phyloP scores from a whole-genome alignment of 2,329 filamentous ascomycete genomes.

The Aspergillus sp. region DNA sequence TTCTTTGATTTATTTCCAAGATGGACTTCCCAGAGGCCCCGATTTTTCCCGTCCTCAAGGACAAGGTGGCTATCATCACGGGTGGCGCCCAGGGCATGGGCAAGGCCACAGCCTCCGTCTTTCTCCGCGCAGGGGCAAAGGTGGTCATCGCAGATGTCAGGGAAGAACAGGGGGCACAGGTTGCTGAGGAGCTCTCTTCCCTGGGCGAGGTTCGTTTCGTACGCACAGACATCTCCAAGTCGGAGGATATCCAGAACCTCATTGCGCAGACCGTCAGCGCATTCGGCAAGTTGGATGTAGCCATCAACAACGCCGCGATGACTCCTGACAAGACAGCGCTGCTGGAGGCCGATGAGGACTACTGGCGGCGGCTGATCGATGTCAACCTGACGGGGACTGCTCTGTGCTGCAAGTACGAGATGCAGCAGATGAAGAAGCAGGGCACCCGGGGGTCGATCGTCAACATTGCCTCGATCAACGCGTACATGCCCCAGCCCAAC shows the following conservation, averaged over 20 bases:
- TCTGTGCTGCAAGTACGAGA: conserved; percentile 42
- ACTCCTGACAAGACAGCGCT: conserved; percentile 26
- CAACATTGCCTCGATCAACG: conserved; percentile 45
- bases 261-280: conserved; percentile 31
- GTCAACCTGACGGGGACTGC: conserved; percentile 45
- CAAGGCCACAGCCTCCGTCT: conserved; percentile 47
- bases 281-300: conserved; percentile 43
- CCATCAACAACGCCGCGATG: conserved; percentile 45
- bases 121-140: conserved; percentile 76
- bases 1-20: background rate
- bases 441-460: conserved; percentile 34
- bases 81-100: conserved; percentile 34
- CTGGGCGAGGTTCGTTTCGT: conserved; percentile 23
- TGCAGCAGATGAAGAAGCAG: conserved; percentile 43
- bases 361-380: conserved; percentile 39
- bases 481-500: conserved; percentile 33
- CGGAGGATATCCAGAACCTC: conserved; percentile 31
- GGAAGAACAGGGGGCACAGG: conserved; percentile 20
- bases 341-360: conserved; percentile 34
- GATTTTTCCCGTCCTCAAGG: background rate
- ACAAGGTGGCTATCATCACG: conserved; percentile 24
- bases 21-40: background rate
- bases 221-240: conserved; percentile 27
- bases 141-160: conserved; percentile 79
- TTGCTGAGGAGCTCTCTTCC: conserved; percentile 8